A percentile compares a stretch with the other conserved stretches of the same genome.
Conservation (phyloP, 495 filamentous ascomycete species). For the Astrocystis sublimbata region DNA sequence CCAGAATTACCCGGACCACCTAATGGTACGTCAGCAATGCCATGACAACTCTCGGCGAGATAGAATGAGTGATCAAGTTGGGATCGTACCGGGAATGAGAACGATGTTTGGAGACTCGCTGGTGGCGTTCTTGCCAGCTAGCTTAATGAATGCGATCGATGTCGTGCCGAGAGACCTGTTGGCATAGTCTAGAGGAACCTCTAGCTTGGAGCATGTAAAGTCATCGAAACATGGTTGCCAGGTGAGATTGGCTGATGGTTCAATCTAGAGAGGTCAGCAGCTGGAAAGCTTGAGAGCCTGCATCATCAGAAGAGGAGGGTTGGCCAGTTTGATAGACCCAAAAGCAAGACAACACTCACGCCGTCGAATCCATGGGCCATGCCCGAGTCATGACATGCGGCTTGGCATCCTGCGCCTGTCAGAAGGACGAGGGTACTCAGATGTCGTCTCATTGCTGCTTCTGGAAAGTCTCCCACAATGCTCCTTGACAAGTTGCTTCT, state of each 20-base stretch:
- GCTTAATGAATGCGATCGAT: conserved; percentile 31
- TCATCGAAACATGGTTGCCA: conserved; percentile 34
- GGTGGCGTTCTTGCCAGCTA: conserved; percentile 29
- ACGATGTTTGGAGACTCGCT: conserved; percentile 32
- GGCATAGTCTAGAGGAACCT: conserved; percentile 35
- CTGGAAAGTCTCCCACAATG: not conserved
- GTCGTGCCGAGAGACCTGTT: conserved; percentile 24
- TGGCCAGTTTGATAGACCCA: conserved; percentile 34
- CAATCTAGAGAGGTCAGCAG: conserved; percentile 28
- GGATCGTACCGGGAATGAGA: conserved; percentile 35
- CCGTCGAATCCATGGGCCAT: conserved; percentile 22
- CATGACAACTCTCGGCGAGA: conserved; percentile 25
- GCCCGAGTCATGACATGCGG: conserved; percentile 5
- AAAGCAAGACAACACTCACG: conserved; percentile 26
- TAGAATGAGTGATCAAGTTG: conserved; percentile 19
- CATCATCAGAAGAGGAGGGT: conserved; percentile 24
- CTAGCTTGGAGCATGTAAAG: conserved; percentile 31
- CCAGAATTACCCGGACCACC: conserved; percentile 38
- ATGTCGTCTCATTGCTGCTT: conserved; percentile 18
- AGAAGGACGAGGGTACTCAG: conserved; percentile 13
- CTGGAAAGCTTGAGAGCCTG: conserved; percentile 28
- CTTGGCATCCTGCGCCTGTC: conserved; percentile 12
- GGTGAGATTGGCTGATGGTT: conserved; percentile 21
- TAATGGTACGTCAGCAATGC: conserved; percentile 20
- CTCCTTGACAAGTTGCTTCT: conserved; percentile 9